A percentile compares a stretch with the other conserved stretches of the same genome.
Conservation (phyloP, 78 protist genomes). For the Dictyostelium capitatum region DNA sequence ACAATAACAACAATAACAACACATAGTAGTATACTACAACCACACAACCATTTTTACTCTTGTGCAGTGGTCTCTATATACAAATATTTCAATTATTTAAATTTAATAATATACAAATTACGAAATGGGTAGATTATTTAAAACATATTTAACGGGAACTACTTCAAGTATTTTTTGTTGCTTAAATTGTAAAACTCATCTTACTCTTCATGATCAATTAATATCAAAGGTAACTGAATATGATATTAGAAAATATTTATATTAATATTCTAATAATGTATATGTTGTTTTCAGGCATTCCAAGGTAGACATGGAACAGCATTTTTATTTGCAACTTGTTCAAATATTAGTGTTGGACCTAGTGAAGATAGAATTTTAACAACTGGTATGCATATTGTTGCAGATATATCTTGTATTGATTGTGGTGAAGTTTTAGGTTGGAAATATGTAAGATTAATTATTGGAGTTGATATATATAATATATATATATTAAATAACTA, state of each 20-base stretch:
- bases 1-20: background rate
- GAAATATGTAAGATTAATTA: constrained; percentile 64
- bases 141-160: constrained; percentile 43
- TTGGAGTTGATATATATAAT: too few species aligned
- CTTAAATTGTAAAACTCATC: constrained; percentile 42
- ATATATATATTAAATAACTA: background rate
- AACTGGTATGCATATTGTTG: constrained; percentile 78
- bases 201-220: constrained; percentile 56
- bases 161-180: constrained; percentile 52
- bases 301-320: constrained; percentile 74
- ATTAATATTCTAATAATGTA: too few species aligned
- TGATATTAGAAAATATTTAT: background rate
- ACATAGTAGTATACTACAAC: too few species aligned
- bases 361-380: constrained; percentile 71
- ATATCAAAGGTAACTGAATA: constrained; percentile 56
- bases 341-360: constrained; percentile 67
- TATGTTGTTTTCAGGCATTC: constrained; percentile 21
- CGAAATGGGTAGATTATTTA: constrained; percentile 66
- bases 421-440: constrained; percentile 69
- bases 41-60: too few species aligned
- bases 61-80: too few species aligned
- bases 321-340: constrained; percentile 55
- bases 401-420: constrained; percentile 69
- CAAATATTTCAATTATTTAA: too few species aligned
- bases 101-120: background rate